Evolutionary conservation across 176 grass and related monocot genomes (phyloP).

Genomic region (Zoysia pacifica): DNA sequence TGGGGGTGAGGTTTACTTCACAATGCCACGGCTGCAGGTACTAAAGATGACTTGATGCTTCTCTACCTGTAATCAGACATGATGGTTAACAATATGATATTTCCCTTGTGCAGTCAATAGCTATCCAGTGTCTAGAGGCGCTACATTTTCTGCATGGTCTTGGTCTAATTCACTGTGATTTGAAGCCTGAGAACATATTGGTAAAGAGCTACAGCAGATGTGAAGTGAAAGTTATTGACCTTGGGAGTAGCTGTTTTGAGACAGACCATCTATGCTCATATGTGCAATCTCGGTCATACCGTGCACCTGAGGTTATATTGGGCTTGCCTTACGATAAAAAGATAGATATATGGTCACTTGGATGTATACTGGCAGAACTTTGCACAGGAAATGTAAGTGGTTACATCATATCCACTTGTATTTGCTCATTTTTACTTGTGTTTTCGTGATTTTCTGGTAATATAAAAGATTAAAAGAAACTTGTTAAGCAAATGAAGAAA

Average conservation of each 20-base stretch:
- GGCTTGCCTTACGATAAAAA: constrained; percentile 98
- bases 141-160: constrained; percentile 92
- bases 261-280: constrained; percentile 96
- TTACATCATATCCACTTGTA: background rate
- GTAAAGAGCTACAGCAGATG: constrained; percentile 99
- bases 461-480: background rate
- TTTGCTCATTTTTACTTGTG: background rate
- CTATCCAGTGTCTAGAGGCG: constrained; percentile 95
- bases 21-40: constrained; percentile 98
- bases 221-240: constrained; percentile 98
- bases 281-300: constrained; percentile 93
- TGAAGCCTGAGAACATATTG: constrained; percentile 99
- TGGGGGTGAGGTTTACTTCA: constrained; percentile 98
- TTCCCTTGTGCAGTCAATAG: constrained; percentile 77
- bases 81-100: constrained; percentile 10
- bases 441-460: background rate
- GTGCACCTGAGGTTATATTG: constrained; percentile 97
- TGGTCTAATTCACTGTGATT: constrained; percentile 97
- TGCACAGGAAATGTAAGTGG: constrained; percentile 97
- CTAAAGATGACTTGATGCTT: constrained; percentile 30
- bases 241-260: constrained; percentile 98
- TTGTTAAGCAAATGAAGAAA: background rate
- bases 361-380: constrained; percentile 97
- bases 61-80: background rate
- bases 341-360: constrained; percentile 99